Evolutionary conservation across 2,329 filamentous ascomycete genomes (phyloP).

Genomic region (Sclerotinia borealis): DNA sequence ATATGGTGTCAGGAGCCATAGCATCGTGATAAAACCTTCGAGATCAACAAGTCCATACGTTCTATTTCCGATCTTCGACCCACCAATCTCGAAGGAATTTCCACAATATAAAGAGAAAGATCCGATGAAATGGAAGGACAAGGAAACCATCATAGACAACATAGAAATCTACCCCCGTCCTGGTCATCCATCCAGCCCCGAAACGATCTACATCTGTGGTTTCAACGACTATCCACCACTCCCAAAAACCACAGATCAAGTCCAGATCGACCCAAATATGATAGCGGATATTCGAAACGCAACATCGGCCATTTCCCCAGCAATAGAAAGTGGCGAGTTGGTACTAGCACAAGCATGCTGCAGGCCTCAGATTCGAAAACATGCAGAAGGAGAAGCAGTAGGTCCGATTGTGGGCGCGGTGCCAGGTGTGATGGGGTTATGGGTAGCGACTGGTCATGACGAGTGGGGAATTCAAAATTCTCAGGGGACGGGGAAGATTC

Average conservation of each 20-base stretch:
- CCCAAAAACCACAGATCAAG: background rate
- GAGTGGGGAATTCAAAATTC: background rate
- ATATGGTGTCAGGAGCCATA: background rate
- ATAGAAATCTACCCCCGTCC: constrained; percentile 1
- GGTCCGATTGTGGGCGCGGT: background rate
- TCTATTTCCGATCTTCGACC: background rate
- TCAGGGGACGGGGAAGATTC: background rate
- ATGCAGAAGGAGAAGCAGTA: background rate
- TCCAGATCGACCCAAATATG: background rate
- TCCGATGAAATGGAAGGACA: background rate
- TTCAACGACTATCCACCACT: background rate
- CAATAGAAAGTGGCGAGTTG: background rate
- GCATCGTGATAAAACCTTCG: background rate
- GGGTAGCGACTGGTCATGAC: background rate
- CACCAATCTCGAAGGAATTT: background rate
- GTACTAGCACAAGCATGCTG: constrained; percentile 1
- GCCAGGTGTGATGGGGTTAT: background rate
- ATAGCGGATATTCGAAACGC: background rate
- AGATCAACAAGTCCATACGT: background rate
- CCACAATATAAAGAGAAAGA: background rate
- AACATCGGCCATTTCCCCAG: background rate
- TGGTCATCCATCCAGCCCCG: background rate
- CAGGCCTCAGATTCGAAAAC: constrained; percentile 1
- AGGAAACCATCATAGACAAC: background rate
- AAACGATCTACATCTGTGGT: background rate